Percentiles rank a stretch among this genome's conserved stretches.
These are phyloP conservation scores for Beta macrorhiza DNA, from an alignment of 179 eudicot species.

Conservation along the genomic window DNA sequence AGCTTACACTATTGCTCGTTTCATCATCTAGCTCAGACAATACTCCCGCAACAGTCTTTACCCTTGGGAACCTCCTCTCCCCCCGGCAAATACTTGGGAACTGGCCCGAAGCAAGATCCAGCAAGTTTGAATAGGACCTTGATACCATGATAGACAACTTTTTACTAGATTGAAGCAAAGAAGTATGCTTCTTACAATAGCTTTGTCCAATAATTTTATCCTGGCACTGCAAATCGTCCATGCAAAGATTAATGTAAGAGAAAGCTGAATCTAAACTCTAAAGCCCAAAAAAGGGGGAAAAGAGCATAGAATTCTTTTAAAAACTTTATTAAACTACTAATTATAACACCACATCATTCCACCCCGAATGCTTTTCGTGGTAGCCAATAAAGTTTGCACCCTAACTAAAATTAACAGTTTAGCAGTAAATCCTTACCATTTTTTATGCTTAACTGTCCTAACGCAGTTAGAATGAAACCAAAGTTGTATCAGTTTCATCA, in stretches of 20 bases:
- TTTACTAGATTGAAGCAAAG: constrained; percentile 1
- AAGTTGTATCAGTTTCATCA: constrained; percentile 5
- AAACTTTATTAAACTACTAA: background rate
- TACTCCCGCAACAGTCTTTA: constrained; percentile 46
- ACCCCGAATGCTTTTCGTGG: background rate
- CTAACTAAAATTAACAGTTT: background rate
- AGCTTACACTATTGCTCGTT: constrained; percentile 39
- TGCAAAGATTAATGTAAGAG: background rate
- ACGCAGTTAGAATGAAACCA: constrained; percentile 5
- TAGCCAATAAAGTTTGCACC: background rate
- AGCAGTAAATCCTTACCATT: background rate
- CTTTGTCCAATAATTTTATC: constrained; percentile 4
- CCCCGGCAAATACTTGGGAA: constrained; percentile 32
- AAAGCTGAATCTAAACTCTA: background rate
- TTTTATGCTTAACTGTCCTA: background rate
- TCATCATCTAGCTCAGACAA: constrained; percentile 48
- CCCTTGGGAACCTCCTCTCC: constrained; percentile 42
- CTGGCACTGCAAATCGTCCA: constrained; percentile 17
- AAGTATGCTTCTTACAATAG: constrained; percentile 10
- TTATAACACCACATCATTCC: background rate
- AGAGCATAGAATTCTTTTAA: background rate
- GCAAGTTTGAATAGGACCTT: constrained; percentile 46
- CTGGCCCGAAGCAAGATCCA: constrained; percentile 45
- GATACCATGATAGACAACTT: constrained; percentile 36
- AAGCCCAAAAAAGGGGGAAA: background rate